phyloP scores from a whole-genome alignment of 78 protist genomes.

The Tieghemostelium lacteum region DNA sequence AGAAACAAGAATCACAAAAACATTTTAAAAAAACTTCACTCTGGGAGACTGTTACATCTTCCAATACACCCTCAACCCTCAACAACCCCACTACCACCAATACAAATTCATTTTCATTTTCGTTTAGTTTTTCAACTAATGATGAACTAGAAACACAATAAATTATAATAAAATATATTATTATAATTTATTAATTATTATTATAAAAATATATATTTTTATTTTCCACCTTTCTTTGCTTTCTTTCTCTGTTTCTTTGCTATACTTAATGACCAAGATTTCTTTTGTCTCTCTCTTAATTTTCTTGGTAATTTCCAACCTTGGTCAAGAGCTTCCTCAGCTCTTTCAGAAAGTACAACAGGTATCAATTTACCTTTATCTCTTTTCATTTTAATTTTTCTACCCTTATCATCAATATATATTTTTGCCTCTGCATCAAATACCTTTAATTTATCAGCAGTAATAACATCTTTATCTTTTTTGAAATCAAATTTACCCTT shows the following conservation, averaged over 20 bases:
- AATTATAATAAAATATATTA: neutral
- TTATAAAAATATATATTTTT: neutral
- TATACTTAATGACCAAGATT: constrained; percentile 41
- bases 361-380: constrained; percentile 70
- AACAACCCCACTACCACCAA: neutral
- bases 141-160: neutral
- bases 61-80: neutral
- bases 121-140: constrained; percentile 16
- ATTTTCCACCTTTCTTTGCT: constrained; percentile 14
- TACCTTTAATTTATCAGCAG: constrained; percentile 10
- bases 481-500: neutral
- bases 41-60: constrained; percentile 17
- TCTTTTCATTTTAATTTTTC: constrained; percentile 58
- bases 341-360: constrained; percentile 42
- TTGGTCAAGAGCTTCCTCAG: constrained; percentile 44
- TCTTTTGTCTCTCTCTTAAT: constrained; percentile 29
- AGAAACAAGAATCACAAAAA: neutral
- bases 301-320: constrained; percentile 71
- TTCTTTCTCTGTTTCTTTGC: constrained; percentile 41
- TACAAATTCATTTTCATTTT: constrained; percentile 16
- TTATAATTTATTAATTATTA: neutral
- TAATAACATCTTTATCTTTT: neutral
- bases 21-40: constrained; percentile 44
- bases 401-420: constrained; percentile 43
- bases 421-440: constrained; percentile 35